Base-by-base conservation (phyloP, 2,329 filamentous ascomycete species). In the Cladosporium halotolerans region DNA sequence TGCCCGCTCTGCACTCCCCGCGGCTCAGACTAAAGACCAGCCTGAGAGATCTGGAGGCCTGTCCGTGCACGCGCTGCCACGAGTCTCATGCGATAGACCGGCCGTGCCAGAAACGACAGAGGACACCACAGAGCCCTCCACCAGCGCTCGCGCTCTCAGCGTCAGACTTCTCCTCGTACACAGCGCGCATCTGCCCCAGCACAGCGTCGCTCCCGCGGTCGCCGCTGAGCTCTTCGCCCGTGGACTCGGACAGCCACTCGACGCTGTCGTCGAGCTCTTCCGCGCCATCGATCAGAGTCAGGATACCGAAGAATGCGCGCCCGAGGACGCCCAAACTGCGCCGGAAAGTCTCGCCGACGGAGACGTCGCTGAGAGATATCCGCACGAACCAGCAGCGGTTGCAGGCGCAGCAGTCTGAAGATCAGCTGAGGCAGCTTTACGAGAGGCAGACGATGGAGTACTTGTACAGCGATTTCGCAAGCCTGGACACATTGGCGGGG, bases 371-470 rank as follows among this genome's bases (percentile, higher is more conserved):
- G 39, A 36, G 52, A 39, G 52, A 54, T 18, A 49, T 50, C 19
- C 52, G 52, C 6, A 40, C 41, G 14, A 44, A 13, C 14, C 45
- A 54, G 41, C 34, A 48, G 23, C 39, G 45, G 5, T 49, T 44
- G 52, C 51, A 46, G 18, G 36, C 14, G 43, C 42, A 42, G 44
- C 23, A 42, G 14, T 46, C 43, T 9, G 52, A 54, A 39, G 52
- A 54, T 4, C 36, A 48, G 19, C n/a, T 54, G 39, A 36, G 46
- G 9, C 28, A 33, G 3, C 16, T 54, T 4, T 54, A 54, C 16
- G 52, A 54, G 46, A 42, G 45, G 11, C 45, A 54, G 45, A 49
- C 52, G 39, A 54, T 48, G 52, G 52, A 48, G 38, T 54, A 54
- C 18, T 32, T 54, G 39, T 32, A 45, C 16, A 40, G 52, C 32